These are phyloP conservation scores for Coemansia aciculifera DNA, from an alignment of 192 early-diverging fungal genomes.

Conservation along the genomic window DNA sequence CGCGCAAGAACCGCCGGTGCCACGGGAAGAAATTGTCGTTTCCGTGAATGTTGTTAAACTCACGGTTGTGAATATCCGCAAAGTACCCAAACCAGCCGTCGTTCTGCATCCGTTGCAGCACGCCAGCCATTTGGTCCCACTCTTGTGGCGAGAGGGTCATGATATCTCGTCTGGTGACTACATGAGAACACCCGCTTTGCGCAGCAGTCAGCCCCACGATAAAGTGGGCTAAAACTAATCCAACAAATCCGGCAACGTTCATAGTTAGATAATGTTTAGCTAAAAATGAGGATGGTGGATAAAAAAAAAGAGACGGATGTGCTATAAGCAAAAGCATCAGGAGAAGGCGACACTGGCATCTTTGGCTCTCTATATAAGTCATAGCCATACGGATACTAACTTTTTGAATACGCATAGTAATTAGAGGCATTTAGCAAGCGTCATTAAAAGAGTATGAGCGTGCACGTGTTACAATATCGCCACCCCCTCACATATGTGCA, in stretches of 20 bases:
- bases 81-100: conserved; percentile 52
- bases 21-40: conserved; percentile 58
- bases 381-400: background rate
- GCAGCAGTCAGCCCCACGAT: conserved; percentile 23
- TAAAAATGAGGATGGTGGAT: background rate
- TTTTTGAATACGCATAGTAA: background rate
- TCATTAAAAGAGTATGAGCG: background rate
- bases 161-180: conserved; percentile 39
- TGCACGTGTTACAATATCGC: background rate
- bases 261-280: conserved; percentile 6
- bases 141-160: conserved; percentile 38
- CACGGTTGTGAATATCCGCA: conserved; percentile 42
- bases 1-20: conserved; percentile 57
- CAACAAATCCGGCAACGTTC: conserved; percentile 15
- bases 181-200: conserved; percentile 34
- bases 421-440: background rate
- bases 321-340: background rate
- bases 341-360: background rate
- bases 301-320: background rate
- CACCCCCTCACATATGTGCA: background rate
- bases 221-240: conserved; percentile 17
- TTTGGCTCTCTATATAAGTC: background rate
- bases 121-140: conserved; percentile 36
- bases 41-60: conserved; percentile 54
- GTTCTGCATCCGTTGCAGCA: conserved; percentile 39